These are phyloP conservation scores for Linum lewisii DNA, from an alignment of 345 rosid genomes.

Conservation along the genomic window DNA sequence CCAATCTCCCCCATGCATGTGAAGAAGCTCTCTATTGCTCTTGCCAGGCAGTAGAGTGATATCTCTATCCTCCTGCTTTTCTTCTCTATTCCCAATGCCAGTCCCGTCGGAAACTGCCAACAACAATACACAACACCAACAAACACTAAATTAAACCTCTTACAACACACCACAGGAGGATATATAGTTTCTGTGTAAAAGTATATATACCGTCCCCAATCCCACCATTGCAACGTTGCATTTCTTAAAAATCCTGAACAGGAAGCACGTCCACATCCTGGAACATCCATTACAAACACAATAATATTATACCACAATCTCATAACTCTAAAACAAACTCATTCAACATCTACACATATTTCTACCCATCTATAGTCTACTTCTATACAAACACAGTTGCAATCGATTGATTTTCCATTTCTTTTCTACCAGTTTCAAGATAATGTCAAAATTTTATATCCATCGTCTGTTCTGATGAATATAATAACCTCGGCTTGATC, in stretches of 20 bases:
- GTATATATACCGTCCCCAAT: conserved; percentile 52
- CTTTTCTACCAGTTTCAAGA: too few relatives aligned
- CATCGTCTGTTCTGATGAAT: too few relatives aligned
- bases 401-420: too few relatives aligned
- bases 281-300: conserved; percentile 6
- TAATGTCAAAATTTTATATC: too few relatives aligned
- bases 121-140: conserved; percentile 1
- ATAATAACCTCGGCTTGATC: too few relatives aligned
- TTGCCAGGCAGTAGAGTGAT: conserved; percentile 91
- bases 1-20: conserved; percentile 58
- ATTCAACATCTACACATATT: too few relatives aligned
- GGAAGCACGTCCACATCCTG: conserved; percentile 87
- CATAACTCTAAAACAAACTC: neutral
- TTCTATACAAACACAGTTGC: too few relatives aligned
- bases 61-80: conserved; percentile 87
- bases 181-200: neutral
- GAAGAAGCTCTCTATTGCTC: conserved; percentile 92
- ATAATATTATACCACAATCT: too few relatives aligned
- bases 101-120: conserved; percentile 77
- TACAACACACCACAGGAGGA: neutral
- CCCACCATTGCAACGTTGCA: conserved; percentile 78
- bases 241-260: conserved; percentile 60
- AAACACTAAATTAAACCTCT: neutral
- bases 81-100: conserved; percentile 82
- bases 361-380: too few relatives aligned